Evolutionary conservation across 192 early-diverging fungal genomes (phyloP).

Genomic region (Thamnidium elegans): DNA sequence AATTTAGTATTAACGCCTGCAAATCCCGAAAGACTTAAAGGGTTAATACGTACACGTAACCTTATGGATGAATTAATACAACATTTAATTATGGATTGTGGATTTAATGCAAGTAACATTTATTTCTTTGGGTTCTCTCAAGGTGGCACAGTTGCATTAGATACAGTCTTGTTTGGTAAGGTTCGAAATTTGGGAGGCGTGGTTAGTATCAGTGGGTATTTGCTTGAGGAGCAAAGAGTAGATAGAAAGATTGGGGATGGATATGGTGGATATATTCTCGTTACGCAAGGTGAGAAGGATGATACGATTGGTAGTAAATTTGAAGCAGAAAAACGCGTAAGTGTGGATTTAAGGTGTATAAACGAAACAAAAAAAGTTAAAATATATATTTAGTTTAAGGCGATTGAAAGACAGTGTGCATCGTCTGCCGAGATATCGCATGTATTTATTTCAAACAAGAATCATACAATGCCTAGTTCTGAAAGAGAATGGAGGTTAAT

Average conservation of each 20-base stretch:
- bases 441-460: slow-evolving; percentile 54
- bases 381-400: slow-evolving; percentile 22
- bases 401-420: slow-evolving; percentile 35
- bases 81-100: slow-evolving; percentile 41
- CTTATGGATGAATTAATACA: slow-evolving; percentile 45
- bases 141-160: slow-evolving; percentile 65
- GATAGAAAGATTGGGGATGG: slow-evolving; percentile 22
- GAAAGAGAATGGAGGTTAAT: slow-evolving; percentile 61
- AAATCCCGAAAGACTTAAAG: slow-evolving; percentile 39
- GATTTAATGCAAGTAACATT: slow-evolving; percentile 44
- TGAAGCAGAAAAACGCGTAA: slow-evolving; percentile 38
- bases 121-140: slow-evolving; percentile 76
- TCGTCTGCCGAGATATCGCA: slow-evolving; percentile 31
- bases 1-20: slow-evolving; percentile 38
- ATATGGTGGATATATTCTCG: slow-evolving; percentile 43
- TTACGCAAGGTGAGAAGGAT: slow-evolving; percentile 64
- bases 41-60: slow-evolving; percentile 44
- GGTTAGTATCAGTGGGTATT: slow-evolving; percentile 60
- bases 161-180: slow-evolving; percentile 56
- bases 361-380: neutral
- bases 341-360: neutral
- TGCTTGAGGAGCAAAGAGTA: slow-evolving; percentile 41
- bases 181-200: slow-evolving; percentile 48
- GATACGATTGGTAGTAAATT: slow-evolving; percentile 32
- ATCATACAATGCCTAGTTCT: slow-evolving; percentile 56